Conservation (phyloP, 805 yeast species). For the Cyberlindnera petersonii region DNA sequence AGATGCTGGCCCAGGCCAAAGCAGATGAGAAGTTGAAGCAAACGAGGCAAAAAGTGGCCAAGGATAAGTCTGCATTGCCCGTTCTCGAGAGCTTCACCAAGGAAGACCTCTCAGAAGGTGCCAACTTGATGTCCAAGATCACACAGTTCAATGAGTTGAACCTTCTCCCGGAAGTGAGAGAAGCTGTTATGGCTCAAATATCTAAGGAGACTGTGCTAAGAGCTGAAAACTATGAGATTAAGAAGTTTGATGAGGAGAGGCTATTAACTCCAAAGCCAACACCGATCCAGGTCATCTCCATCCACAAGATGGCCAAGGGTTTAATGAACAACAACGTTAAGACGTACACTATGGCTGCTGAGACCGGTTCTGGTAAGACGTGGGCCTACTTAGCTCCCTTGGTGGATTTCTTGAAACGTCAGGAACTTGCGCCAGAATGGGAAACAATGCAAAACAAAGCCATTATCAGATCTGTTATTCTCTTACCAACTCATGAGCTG, state of each 20-base stretch:
- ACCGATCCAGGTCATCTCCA: conserved; percentile 78
- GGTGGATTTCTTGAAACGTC: conserved; percentile 60
- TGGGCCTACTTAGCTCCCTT: conserved; percentile 85
- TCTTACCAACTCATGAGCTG: conserved; percentile 87
- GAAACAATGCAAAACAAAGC: conserved; percentile 33
- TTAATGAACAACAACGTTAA: conserved; percentile 41
- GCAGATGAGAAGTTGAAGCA: neutral
- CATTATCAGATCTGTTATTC: conserved; percentile 63
- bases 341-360: conserved; percentile 83
- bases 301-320: conserved; percentile 34
- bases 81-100: conserved; percentile 27
- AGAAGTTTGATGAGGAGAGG: conserved; percentile 12
- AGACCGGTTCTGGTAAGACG: conserved; percentile 96
- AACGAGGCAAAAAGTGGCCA: conserved; percentile 1
- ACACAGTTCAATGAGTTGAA: conserved; percentile 62
- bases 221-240: conserved; percentile 24
- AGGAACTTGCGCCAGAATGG: conserved; percentile 37
- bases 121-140: conserved; percentile 47
- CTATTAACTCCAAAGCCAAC: conserved; percentile 46
- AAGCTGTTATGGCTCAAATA: conserved; percentile 53
- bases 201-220: conserved; percentile 39
- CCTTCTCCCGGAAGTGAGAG: conserved; percentile 63
- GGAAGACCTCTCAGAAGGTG: conserved; percentile 31
- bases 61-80: conserved; percentile 15
- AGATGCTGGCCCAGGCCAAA: neutral